These are phyloP conservation scores for Phytophthora crassamura DNA, from an alignment of 352 stramenopile genomes.

Conservation along the genomic window DNA sequence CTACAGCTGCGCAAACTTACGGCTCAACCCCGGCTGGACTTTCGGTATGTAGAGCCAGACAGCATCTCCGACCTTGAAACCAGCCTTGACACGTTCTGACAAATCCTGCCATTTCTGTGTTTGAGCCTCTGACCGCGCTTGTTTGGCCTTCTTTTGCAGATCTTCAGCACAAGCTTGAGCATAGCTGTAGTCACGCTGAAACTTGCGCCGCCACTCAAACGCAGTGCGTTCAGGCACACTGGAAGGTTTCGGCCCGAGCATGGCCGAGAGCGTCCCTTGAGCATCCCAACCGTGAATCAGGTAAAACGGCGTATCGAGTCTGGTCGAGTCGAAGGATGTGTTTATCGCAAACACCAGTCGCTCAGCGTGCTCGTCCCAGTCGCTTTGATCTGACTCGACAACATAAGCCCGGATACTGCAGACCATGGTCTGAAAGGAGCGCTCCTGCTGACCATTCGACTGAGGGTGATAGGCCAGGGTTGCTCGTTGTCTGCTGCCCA, in stretches of 20 bases:
- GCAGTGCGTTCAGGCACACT: not conserved
- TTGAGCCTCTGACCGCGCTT: not conserved
- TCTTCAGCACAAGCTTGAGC: conserved; percentile 2
- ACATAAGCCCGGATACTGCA: not conserved
- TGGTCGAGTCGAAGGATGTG: too few species aligned
- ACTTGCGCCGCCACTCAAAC: not conserved
- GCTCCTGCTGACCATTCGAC: conserved; percentile 1
- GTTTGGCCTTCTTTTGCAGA: not conserved
- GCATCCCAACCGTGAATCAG: conserved; percentile 5
- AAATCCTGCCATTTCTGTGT: not conserved
- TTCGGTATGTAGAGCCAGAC: conserved; percentile 5
- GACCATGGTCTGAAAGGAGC: not conserved
- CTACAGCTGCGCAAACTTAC: too few species aligned
- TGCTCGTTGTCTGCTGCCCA: too few species aligned
- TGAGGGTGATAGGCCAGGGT: conserved; percentile 7
- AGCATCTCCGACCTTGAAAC: not conserved
- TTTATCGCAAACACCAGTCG: not conserved
- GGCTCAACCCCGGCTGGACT: too few species aligned
- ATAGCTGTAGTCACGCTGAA: too few species aligned
- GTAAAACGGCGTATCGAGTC: conserved; percentile 1
- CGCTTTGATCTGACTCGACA: not conserved
- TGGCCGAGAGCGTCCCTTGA: not conserved
- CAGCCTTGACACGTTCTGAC: conserved; percentile 1
- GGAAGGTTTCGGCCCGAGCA: not conserved
- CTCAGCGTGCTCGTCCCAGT: not conserved